Base-by-base conservation (phyloP, 768 basidiomycete species). In the Tylopilus subfusipes region DNA sequence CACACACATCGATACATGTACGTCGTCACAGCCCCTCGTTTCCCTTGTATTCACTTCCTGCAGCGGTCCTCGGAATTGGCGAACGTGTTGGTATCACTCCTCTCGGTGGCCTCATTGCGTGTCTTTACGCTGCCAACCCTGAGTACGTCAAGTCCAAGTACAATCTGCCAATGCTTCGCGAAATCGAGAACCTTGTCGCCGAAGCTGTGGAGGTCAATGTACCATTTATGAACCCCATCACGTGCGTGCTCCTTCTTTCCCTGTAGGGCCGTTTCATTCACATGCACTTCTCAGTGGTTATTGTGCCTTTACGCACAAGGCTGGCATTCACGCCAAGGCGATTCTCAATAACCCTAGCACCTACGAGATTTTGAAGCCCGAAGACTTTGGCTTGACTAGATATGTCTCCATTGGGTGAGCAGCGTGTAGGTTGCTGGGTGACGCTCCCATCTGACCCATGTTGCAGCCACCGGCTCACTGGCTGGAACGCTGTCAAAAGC, bases 111-210 rank as follows among this genome's bases (percentile, higher is more conserved):
- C 84, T 99, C 56, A 84, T 99, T 53, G 96, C 97, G 21, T 95
- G 97, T 73, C 83, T 99, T 66, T 94, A 96, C 68, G 93, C 93
- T 56, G 93, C 93, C 67, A 86, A 98, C 76, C 96, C 96, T 24
- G 97, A 98, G 69, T 98, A 98, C 71, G 96, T 98, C 85, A 98
- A 98, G 82, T 73, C 82, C 83, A 99, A 99, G 86, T 99, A 98
- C 80, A 97, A 98, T 74, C 84, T 98, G 42, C 74, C 83, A 56
- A 95, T 96, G 91, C 87, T 99, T 51, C 90, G 97, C 64, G 97
- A 98, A 74, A 90, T 99, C 62, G 97, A 99, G 76, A 98, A 98
- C 76, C 78, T 98, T 66, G 95, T 99, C 57, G 97, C 97, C 36
- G 95, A 98, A 74, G 97, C 96, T 47, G 97, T 99, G 56, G 94